A percentile compares a stretch with the other conserved stretches of the same genome.
Conservation (phyloP, 2,329 filamentous ascomycete species). For the Fusarium austroafricanum region DNA sequence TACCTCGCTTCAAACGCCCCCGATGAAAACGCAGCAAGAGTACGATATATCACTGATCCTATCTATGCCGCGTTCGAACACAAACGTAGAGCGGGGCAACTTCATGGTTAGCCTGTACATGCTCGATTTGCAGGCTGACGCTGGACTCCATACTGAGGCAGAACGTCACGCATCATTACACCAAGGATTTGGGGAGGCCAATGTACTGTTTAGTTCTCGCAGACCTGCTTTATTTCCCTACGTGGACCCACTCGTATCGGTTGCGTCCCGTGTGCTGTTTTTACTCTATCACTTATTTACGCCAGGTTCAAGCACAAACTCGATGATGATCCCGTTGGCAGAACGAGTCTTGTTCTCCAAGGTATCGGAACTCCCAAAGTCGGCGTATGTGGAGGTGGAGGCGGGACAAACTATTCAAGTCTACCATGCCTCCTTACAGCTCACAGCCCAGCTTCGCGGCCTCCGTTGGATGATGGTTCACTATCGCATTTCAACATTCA, state of each 20-base stretch:
- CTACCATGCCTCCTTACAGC: slow-evolving; percentile 74
- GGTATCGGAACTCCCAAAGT: slow-evolving; percentile 55
- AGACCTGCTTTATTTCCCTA: slow-evolving; percentile 86
- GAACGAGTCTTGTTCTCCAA: slow-evolving; percentile 74
- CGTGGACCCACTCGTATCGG: slow-evolving; percentile 74
- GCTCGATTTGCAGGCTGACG: slow-evolving; percentile 58
- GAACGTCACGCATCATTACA: slow-evolving; percentile 48
- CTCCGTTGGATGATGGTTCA: slow-evolving; percentile 89
- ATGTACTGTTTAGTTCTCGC: slow-evolving; percentile 71
- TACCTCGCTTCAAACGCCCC: slow-evolving; percentile 57
- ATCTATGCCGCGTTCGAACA: slow-evolving; percentile 79
- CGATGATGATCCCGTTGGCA: slow-evolving; percentile 75
- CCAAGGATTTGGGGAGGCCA: slow-evolving; percentile 51
- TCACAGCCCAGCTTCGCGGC: slow-evolving; percentile 81
- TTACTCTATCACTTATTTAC: slow-evolving; percentile 78
- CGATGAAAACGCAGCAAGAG: slow-evolving; percentile 76
- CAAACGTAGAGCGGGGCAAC: slow-evolving; percentile 83
- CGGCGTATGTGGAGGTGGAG: slow-evolving; percentile 73
- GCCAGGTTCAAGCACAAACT: slow-evolving; percentile 71
- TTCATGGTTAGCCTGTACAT: slow-evolving; percentile 92
- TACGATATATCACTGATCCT: slow-evolving; percentile 87
- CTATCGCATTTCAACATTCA: slow-evolving; percentile 76
- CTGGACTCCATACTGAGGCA: slow-evolving; percentile 43
- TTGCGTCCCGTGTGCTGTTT: slow-evolving; percentile 69
- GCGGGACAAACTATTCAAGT: slow-evolving; percentile 78